Base-by-base conservation (phyloP, 495 filamentous ascomycete genomes). In the Neurospora sp. region DNA sequence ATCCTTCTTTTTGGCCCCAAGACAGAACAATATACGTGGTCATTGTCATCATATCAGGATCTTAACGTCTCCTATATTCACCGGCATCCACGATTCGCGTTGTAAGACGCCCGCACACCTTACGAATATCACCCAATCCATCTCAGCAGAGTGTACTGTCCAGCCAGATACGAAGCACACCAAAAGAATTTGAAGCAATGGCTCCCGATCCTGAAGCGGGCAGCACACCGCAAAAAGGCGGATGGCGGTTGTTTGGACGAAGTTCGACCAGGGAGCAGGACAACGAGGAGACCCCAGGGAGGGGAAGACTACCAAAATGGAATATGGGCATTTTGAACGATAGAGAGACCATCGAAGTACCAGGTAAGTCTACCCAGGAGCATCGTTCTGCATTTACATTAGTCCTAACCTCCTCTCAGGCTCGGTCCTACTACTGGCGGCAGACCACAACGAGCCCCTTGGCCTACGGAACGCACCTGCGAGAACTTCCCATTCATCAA, bases 291-390 rank as follows among this genome's bases (percentile, higher is more conserved):
- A 41, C 38, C 3, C 12, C 27, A 12, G 75, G 54, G 38, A 77
- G 75, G 70, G 10, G 69, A 2, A 73, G 74, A 12, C 81, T 74
- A 31, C 71, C 79, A 4, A 82, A 89, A 83, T 93, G 92, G 87
- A 93, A 87, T 9, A 85, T 98, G 83, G 95, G 95, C 44, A 91
- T 98, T 23, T 80, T 97, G 42, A 95, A 94, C 79, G 93, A 97
- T 76, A 87, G 79, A 73, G 82, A 91, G 70, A 98, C 95, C 0
- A 92, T 96, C 44, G 93, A 97, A 84, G 96, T 98, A 27, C 96
- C 95, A 77, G 95, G 95, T 95, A 83, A 74, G 88, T 82, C 40
- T 23, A 31, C 16, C 66, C 27, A 46, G 44, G 10, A 69, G 70
- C 31, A 31, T 38, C 31, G n/a, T 69, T 39, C 18, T 77, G 23